A percentile compares a stretch with the other conserved stretches of the same genome.
Evolutionary conservation across 1,284 basidiomycete species (phyloP).

Genomic region (Stygiomarasmius scandens): DNA sequence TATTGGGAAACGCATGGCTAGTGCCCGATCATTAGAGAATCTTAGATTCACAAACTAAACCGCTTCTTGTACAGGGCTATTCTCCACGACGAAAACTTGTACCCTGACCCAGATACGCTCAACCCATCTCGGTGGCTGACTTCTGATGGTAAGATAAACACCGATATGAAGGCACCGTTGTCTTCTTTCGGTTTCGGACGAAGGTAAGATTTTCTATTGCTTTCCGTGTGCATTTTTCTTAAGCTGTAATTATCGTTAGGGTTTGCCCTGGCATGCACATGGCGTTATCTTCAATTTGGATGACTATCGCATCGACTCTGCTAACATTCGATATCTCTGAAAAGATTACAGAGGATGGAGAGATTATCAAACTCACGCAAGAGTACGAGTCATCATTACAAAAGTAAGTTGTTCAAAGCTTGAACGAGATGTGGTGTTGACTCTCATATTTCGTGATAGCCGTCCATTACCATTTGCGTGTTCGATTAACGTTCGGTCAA

Average conservation of each 20-base stretch:
- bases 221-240: too few species aligned
- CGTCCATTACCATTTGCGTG: neutral
- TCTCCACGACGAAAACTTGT: conserved; percentile 8
- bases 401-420: neutral
- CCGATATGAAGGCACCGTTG: neutral
- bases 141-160: neutral
- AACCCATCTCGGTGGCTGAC: neutral
- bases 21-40: too few species aligned
- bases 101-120: neutral
- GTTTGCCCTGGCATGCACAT: conserved; percentile 8
- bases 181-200: neutral
- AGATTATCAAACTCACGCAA: neutral
- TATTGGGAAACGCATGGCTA: conserved; percentile 9
- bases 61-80: conserved; percentile 2
- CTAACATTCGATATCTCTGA: neutral
- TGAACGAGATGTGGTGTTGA: too few species aligned
- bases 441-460: neutral
- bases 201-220: too few species aligned
- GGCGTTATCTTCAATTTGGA: conserved; percentile 1
- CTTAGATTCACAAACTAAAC: too few species aligned
- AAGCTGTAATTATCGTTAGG: too few species aligned
- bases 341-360: neutral
- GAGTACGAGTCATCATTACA: neutral
- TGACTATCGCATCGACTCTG: conserved; percentile 3
- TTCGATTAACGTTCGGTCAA: too few species aligned